A percentile compares a stretch with the other conserved stretches of the same genome.
Evolutionary conservation across 2,329 filamentous ascomycete genomes (phyloP).

Genomic region (Macrophomina pseudophaseolina): DNA sequence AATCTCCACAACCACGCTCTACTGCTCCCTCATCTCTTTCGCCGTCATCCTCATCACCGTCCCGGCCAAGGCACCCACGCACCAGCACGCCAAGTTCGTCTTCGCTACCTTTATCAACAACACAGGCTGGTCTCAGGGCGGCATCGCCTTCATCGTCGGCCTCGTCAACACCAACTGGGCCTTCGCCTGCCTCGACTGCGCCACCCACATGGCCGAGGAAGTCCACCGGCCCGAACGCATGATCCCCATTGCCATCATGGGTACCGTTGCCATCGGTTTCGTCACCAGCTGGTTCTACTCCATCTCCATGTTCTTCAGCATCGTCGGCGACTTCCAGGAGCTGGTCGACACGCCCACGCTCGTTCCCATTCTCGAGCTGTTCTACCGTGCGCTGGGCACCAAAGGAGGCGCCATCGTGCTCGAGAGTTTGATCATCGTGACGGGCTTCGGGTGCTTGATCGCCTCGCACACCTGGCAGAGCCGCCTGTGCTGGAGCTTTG

Average conservation of each 20-base stretch:
- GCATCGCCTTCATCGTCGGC: constrained; percentile 59
- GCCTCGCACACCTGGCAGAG: constrained; percentile 58
- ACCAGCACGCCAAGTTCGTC: constrained; percentile 55
- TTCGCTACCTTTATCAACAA: constrained; percentile 60
- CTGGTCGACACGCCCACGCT: constrained; percentile 49
- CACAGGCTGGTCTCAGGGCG: constrained; percentile 53
- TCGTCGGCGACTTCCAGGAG: constrained; percentile 51
- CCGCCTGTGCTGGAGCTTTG: constrained; percentile 59
- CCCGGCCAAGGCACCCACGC: constrained; percentile 50
- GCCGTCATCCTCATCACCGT: constrained; percentile 56
- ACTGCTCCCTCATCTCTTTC: constrained; percentile 55
- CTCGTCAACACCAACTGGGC: constrained; percentile 58
- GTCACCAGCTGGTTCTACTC: constrained; percentile 55
- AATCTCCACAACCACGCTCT: constrained; percentile 52
- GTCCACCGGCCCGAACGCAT: constrained; percentile 53
- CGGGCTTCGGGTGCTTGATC: constrained; percentile 54
- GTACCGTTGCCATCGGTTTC: constrained; percentile 56
- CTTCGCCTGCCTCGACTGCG: constrained; percentile 57
- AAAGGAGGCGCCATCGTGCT: constrained; percentile 54
- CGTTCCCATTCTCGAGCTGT: constrained; percentile 56
- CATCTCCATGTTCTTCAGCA: constrained; percentile 57
- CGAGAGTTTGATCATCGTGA: constrained; percentile 53
- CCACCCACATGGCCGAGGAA: constrained; percentile 59
- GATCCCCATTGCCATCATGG: constrained; percentile 58
- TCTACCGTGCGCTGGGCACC: constrained; percentile 50